Percentiles rank a stretch among this genome's conserved stretches.
Evolutionary conservation across 805 yeast species (phyloP).

Genomic region (Starmerella tilneyi): DNA sequence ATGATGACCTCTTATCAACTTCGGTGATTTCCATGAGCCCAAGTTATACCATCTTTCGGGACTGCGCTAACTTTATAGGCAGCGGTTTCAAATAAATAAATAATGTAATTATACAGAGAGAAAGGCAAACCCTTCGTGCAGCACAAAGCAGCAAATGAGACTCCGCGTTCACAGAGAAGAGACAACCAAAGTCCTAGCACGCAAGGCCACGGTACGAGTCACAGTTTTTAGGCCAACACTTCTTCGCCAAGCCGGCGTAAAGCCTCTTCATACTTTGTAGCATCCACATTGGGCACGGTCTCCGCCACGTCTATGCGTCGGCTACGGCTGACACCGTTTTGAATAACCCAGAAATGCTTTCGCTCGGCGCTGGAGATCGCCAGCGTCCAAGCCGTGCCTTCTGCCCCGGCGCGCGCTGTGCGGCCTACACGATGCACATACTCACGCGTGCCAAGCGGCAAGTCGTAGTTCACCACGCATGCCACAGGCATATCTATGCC

Average conservation of each 20-base stretch:
- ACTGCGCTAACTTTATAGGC: constrained; percentile 24
- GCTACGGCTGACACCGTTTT: constrained; percentile 27
- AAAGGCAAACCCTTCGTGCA: no score
- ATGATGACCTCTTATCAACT: constrained; percentile 27
- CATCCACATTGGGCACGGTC: constrained; percentile 33
- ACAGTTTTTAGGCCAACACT: constrained; percentile 6
- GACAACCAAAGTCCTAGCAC: no score
- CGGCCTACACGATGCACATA: constrained; percentile 95
- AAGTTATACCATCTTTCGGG: constrained; percentile 30
- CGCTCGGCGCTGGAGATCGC: constrained; percentile 71
- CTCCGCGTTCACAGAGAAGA: no score
- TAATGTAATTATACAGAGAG: no score
- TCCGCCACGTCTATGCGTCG: constrained; percentile 26
- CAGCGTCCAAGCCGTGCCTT: constrained; percentile 65
- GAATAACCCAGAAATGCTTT: constrained; percentile 36
- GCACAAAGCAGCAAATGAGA: no score
- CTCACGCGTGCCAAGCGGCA: constrained; percentile 80
- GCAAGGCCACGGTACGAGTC: no score
- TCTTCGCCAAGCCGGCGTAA: constrained; percentile 39
- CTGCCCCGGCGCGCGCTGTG: constrained; percentile 83
- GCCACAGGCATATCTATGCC: constrained; percentile 76
- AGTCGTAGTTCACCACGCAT: constrained; percentile 78
- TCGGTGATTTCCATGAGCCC: constrained; percentile 27
- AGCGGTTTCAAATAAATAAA: neutral
- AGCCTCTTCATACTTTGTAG: constrained; percentile 37